These are phyloP conservation scores for Drechslerella stenobrocha DNA, from an alignment of 2,329 filamentous ascomycete genomes.

Conservation along the genomic window DNA sequence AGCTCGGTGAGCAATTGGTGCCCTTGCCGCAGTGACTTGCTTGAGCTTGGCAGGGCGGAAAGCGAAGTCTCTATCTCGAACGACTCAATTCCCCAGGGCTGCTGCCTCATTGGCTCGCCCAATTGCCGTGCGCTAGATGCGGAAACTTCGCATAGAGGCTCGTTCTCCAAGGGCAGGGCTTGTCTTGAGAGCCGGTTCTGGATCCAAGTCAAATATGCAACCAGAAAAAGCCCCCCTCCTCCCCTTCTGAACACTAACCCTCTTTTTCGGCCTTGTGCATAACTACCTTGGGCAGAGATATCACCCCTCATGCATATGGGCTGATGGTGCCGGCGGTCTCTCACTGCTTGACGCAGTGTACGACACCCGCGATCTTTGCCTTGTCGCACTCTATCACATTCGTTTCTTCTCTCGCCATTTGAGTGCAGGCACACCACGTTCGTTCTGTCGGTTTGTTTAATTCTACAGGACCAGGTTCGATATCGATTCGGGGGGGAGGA, in stretches of 20 bases:
- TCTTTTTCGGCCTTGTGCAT: not conserved
- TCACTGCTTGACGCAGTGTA: slow-evolving; percentile 47
- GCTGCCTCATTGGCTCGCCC: slow-evolving; percentile 12
- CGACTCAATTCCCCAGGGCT: slow-evolving; percentile 15
- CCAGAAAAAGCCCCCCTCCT: slow-evolving; percentile 19
- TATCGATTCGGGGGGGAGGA: slow-evolving; percentile 7
- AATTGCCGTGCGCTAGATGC: slow-evolving; percentile 22
- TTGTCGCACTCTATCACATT: slow-evolving; percentile 48
- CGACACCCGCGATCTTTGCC: slow-evolving; percentile 33
- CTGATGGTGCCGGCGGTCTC: slow-evolving; percentile 8
- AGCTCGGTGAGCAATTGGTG: slow-evolving; percentile 38
- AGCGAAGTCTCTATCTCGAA: slow-evolving; percentile 41
- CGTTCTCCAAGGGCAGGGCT: no score
- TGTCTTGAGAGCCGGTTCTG: slow-evolving; percentile 33
- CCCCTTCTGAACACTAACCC: slow-evolving; percentile 37
- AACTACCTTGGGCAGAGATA: not conserved
- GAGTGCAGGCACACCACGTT: slow-evolving; percentile 30
- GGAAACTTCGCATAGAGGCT: slow-evolving; percentile 33
- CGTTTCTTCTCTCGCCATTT: slow-evolving; percentile 6
- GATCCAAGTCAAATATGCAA: slow-evolving; percentile 34
- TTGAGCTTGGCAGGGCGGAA: slow-evolving; percentile 18
- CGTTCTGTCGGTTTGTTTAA: slow-evolving; percentile 33
- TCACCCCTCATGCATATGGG: not conserved
- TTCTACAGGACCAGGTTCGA: slow-evolving; percentile 28
- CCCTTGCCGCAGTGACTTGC: slow-evolving; percentile 3